Evolutionary conservation across 768 basidiomycete genomes (phyloP), one percentile per base, ranked within the genome.

Genomic region (Pleurotus tuber-regium): DNA sequence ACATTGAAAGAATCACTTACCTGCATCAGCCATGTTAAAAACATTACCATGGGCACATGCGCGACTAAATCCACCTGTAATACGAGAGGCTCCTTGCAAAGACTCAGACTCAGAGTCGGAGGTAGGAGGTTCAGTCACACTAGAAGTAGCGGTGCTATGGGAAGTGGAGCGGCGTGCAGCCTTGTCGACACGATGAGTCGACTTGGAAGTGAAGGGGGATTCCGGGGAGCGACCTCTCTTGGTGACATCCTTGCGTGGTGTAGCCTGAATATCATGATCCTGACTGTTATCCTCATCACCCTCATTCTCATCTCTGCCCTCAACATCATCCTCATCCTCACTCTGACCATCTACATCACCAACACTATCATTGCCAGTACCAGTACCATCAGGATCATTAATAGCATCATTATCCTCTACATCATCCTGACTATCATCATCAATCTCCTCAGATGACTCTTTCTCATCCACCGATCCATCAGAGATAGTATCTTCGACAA

Each of bases 41-140:
- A 41, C 39, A 59, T 59, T 59, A n/a, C 58, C 58, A 12, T 44
- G 26, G 25, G 58, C 56, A 10, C 38, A 29, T 5, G 56, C 58
- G 38, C 50, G 38, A 31, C 44, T 39, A 51, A 53, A 39, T 4
- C 57, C 57, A 42, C 57, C 57, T 35, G 39, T 53, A 28, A 42
- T 47, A 14, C 26, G 18, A 12, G 57, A 58, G 14, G 57, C 31
- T 24, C 54, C 57, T 38, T 55, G 43, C n/a, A 47, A 46, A 35
- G 30, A 26, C 19, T 38, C 36, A 38, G 12, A 7, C 36, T 38
- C 36, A 38, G 12, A 11, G 6, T 6, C 6, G n/a, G 36, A 38
- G 19, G 36, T 14, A 16, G 36, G 36, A 8, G 36, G 36, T 7
- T 38, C 36, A 38, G 36, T 38, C 14, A 5, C 36, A 31, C 8